phyloP scores from a whole-genome alignment of 345 rosid species.

The Sisymbrium altissimum region DNA sequence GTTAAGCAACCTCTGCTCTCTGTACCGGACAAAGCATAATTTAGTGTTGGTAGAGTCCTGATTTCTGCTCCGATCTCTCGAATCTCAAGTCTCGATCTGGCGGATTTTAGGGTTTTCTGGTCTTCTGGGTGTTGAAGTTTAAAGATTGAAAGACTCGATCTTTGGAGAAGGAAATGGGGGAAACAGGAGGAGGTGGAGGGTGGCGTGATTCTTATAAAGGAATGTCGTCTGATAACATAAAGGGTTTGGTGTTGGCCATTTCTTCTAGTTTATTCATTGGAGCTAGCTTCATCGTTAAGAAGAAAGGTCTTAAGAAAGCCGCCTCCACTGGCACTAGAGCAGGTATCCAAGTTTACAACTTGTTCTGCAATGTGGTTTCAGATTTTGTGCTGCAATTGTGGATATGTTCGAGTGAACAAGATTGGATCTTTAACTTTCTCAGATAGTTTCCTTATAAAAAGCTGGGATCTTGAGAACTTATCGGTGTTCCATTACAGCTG shows the following conservation, averaged over 20 bases:
- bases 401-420: too few relatives aligned
- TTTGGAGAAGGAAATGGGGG: conserved; percentile 25
- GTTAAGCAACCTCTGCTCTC: background rate
- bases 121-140: too few relatives aligned
- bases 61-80: background rate
- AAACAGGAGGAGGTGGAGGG: conserved; percentile 30
- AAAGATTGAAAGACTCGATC: background rate
- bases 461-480: conserved; percentile 7
- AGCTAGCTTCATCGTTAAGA: conserved; percentile 84
- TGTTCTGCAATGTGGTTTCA: background rate
- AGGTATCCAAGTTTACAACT: conserved; percentile 34
- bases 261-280: conserved; percentile 87
- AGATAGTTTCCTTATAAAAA: background rate
- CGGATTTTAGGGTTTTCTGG: conserved; percentile 20
- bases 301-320: conserved; percentile 82
- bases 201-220: conserved; percentile 57
- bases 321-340: conserved; percentile 70
- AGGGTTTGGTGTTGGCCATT: conserved; percentile 78
- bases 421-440: background rate
- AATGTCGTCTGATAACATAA: conserved; percentile 77
- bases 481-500: background rate
- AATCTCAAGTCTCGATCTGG: conserved; percentile 19
- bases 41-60: background rate
- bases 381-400: too few relatives aligned
- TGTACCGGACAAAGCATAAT: background rate